A percentile compares a stretch with the other conserved stretches of the same genome.
Conservation (phyloP, 1,139 yeast species). For the Scheffersomyces insectosa region DNA sequence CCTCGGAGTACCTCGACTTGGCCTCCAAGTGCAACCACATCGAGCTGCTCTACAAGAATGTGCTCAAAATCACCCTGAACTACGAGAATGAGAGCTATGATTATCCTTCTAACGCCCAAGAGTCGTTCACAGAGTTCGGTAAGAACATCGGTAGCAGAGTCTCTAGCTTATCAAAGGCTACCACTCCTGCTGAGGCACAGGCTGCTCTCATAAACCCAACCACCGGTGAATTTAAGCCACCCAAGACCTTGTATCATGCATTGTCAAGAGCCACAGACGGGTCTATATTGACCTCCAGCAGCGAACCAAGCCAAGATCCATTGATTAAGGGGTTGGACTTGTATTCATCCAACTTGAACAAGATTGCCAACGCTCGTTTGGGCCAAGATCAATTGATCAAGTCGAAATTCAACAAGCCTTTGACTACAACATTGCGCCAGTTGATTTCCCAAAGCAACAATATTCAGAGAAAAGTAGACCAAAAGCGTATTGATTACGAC, state of each 20-base stretch:
- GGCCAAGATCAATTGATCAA: slow-evolving; percentile 79
- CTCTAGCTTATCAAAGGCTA: slow-evolving; percentile 68
- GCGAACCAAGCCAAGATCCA: slow-evolving; percentile 46
- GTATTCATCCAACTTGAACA: slow-evolving; percentile 48
- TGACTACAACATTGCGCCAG: slow-evolving; percentile 62
- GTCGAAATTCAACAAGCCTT: slow-evolving; percentile 68
- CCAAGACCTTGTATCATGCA: slow-evolving; percentile 85
- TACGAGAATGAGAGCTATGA: slow-evolving; percentile 83
- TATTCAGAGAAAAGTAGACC: slow-evolving; percentile 76
- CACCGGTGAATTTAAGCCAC: slow-evolving; percentile 58
- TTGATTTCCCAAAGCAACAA: slow-evolving; percentile 65
- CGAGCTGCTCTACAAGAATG: slow-evolving; percentile 69
- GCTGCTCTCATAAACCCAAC: slow-evolving; percentile 63
- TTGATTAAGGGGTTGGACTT: slow-evolving; percentile 45
- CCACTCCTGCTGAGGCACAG: slow-evolving; percentile 82
- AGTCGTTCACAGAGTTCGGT: slow-evolving; percentile 73
- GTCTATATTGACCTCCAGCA: slow-evolving; percentile 47
- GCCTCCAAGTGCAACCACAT: slow-evolving; percentile 76
- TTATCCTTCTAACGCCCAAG: slow-evolving; percentile 77
- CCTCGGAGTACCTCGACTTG: slow-evolving; percentile 76
- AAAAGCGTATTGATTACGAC: slow-evolving; percentile 78
- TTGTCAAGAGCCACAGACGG: slow-evolving; percentile 74
- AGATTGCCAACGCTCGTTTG: slow-evolving; percentile 80
- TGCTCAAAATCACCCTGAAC: slow-evolving; percentile 67
- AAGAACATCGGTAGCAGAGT: slow-evolving; percentile 68